A percentile compares a stretch with the other conserved stretches of the same genome.
Conservation (phyloP, 192 early-diverging fungal genomes). For the Coemansia sp. region DNA sequence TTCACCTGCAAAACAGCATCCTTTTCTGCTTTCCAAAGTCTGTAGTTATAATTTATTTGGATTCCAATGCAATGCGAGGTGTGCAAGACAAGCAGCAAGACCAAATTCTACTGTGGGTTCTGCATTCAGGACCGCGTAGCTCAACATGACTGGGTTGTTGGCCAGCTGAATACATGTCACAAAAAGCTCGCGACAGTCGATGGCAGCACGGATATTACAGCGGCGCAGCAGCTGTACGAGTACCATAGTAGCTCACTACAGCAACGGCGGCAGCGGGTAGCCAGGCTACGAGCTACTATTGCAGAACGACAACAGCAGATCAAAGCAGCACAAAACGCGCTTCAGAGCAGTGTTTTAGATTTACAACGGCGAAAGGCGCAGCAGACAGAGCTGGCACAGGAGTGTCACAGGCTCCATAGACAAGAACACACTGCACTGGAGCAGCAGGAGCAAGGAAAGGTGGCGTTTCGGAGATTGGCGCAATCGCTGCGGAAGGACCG, state of each 20-base stretch:
- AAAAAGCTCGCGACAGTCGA: neutral
- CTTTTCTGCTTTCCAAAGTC: neutral
- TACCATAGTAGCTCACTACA: slow-evolving; percentile 23
- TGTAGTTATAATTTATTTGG: neutral
- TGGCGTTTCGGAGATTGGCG: slow-evolving; percentile 8
- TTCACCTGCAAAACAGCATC: neutral
- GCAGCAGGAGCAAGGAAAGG: slow-evolving; percentile 3
- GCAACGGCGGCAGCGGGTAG: slow-evolving; percentile 22
- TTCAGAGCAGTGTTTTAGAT: slow-evolving; percentile 3
- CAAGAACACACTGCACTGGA: slow-evolving; percentile 5
- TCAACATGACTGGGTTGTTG: slow-evolving; percentile 35
- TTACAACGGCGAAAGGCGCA: slow-evolving; percentile 5
- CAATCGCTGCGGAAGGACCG: slow-evolving; percentile 28
- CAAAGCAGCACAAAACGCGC: slow-evolving; percentile 15
- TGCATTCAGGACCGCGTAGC: slow-evolving; percentile 42
- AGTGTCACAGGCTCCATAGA: neutral
- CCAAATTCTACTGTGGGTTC: slow-evolving; percentile 34
- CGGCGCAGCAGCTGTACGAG: slow-evolving; percentile 23
- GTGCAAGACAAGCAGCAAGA: slow-evolving; percentile 23
- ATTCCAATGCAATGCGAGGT: slow-evolving; percentile 47
- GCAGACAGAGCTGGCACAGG: slow-evolving; percentile 9
- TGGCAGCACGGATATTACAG: neutral
- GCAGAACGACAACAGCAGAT: slow-evolving; percentile 31
- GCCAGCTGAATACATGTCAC: neutral
- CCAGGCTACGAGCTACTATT: slow-evolving; percentile 21